Evolutionary conservation across 306 rosid species (phyloP).

Genomic region (Casuarina glauca): DNA sequence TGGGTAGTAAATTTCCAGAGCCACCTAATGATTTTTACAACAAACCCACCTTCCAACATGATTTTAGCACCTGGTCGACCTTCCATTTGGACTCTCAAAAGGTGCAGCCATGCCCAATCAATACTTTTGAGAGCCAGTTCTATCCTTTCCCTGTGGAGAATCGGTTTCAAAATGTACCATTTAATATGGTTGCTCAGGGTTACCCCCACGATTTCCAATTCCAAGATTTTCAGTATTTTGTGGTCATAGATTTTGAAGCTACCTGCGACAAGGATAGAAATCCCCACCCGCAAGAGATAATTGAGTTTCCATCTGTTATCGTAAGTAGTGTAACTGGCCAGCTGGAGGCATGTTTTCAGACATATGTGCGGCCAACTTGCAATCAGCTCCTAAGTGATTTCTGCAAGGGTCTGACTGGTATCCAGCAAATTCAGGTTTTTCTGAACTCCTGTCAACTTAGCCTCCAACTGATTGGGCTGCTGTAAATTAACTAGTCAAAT

Average conservation of each 20-base stretch:
- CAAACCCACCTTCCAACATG: conserved; percentile 60
- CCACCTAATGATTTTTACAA: conserved; percentile 57
- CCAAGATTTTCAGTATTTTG: conserved; percentile 94
- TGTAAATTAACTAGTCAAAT: background rate
- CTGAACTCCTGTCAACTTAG: conserved; percentile 13
- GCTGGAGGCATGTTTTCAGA: conserved; percentile 91
- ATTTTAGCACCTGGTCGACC: conserved; percentile 61
- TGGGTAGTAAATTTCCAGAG: conserved; percentile 59
- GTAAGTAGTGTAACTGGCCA: conserved; percentile 89
- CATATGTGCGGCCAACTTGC: conserved; percentile 89
- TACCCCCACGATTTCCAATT: conserved; percentile 55
- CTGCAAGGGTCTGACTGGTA: conserved; percentile 94
- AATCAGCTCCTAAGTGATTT: conserved; percentile 77
- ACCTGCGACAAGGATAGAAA: conserved; percentile 84
- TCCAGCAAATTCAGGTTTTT: conserved; percentile 92
- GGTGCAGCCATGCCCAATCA: conserved; percentile 73
- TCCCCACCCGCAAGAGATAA: conserved; percentile 94
- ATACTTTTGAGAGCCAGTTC: conserved; percentile 65
- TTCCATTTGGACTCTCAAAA: conserved; percentile 66
- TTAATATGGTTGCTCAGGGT: conserved; percentile 66
- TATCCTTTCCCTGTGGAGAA: conserved; percentile 62
- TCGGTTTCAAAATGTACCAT: conserved; percentile 57
- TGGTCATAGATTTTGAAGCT: conserved; percentile 97
- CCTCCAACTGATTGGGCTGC: background rate
- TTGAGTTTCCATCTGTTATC: conserved; percentile 95